Conservation (phyloP, 352 stramenopile species). For the Pythium catenulatum region DNA sequence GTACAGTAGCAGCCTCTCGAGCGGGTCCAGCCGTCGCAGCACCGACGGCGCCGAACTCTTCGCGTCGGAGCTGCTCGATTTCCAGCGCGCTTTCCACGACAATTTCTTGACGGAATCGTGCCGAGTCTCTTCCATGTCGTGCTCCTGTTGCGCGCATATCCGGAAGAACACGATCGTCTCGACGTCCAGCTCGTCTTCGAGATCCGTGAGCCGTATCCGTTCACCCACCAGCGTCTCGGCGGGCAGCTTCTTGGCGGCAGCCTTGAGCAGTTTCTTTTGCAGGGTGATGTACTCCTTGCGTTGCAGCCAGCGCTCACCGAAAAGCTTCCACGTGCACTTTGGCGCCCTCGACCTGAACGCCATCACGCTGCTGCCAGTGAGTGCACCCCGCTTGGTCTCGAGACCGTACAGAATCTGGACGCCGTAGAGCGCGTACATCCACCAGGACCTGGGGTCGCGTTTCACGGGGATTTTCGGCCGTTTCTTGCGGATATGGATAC, state of each 20-base stretch:
- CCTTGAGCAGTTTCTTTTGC: slow-evolving; percentile 83
- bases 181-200: slow-evolving; percentile 87
- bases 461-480: slow-evolving; percentile 74
- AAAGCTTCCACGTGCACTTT: slow-evolving; percentile 77
- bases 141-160: slow-evolving; percentile 79
- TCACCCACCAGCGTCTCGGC: slow-evolving; percentile 73
- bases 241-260: slow-evolving; percentile 75
- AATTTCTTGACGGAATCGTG: slow-evolving; percentile 84
- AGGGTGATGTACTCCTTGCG: slow-evolving; percentile 88
- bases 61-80: slow-evolving; percentile 44
- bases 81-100: slow-evolving; percentile 84
- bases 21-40: slow-evolving; percentile 59
- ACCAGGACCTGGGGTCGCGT: slow-evolving; percentile 79
- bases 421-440: slow-evolving; percentile 86
- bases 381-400: slow-evolving; percentile 40
- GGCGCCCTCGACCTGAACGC: slow-evolving; percentile 53
- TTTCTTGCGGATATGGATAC: slow-evolving; percentile 84
- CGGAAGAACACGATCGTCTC: slow-evolving; percentile 92
- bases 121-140: slow-evolving; percentile 81
- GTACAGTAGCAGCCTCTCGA: slow-evolving; percentile 79
- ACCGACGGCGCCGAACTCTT: slow-evolving; percentile 40
- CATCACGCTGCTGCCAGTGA: slow-evolving; percentile 10
- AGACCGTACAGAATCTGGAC: slow-evolving; percentile 80
- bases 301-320: slow-evolving; percentile 74
- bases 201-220: slow-evolving; percentile 70